Conservation (phyloP, 2,329 filamentous ascomycete species). For the Elsinoe arachidis region DNA sequence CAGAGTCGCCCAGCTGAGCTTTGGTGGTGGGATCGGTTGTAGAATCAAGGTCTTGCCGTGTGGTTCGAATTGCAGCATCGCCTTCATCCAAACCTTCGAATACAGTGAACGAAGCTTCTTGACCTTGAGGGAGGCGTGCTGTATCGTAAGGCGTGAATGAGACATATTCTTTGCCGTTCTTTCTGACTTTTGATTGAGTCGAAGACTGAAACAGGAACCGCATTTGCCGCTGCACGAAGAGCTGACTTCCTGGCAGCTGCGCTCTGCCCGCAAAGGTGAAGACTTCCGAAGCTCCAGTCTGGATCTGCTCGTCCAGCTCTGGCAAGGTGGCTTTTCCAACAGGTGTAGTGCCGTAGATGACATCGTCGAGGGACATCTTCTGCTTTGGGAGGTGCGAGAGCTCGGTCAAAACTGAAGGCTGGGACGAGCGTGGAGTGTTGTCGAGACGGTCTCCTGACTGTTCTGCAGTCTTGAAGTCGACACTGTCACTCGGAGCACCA, state of each 20-base stretch:
- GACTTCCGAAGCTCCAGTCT: conserved; percentile 6
- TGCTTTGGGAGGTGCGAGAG: conserved; percentile 17
- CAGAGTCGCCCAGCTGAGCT: neutral
- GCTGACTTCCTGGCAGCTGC: conserved; percentile 18
- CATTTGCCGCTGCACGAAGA: conserved; percentile 24
- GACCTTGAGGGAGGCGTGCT: neutral
- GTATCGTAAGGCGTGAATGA: conserved; percentile 27
- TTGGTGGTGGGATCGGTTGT: neutral
- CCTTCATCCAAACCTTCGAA: conserved; percentile 18
- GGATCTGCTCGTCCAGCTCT: conserved; percentile 12
- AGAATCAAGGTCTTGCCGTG: neutral
- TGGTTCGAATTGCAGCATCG: conserved; percentile 20
- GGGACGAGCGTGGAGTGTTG: neutral
- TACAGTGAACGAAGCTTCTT: conserved; percentile 25
- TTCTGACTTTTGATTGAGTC: neutral
- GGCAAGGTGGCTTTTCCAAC: conserved; percentile 21
- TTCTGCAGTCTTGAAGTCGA: neutral
- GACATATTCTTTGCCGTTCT: conserved; percentile 19
- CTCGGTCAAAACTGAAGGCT: no score
- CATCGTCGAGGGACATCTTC: conserved; percentile 23
- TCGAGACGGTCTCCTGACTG: neutral
- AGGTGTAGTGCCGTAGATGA: conserved; percentile 28
- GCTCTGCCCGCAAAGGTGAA: conserved; percentile 19
- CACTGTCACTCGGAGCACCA: no score
- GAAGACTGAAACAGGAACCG: conserved; percentile 18